Conservation (phyloP, 306 rosid genomes). For the Ammopiptanthus mongolicus region DNA sequence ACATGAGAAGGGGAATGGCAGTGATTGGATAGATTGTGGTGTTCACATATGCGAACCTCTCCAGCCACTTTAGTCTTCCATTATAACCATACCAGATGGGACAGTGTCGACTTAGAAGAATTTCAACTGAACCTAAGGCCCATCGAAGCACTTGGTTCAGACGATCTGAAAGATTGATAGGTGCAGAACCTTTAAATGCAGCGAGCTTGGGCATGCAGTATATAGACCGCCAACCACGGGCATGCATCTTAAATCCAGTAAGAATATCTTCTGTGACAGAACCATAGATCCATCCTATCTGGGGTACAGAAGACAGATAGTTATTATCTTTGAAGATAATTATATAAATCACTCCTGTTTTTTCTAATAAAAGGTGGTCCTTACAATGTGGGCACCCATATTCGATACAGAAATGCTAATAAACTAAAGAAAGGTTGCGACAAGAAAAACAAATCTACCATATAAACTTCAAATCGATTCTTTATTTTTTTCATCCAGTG, state of each 20-base stretch:
- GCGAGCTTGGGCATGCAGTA: constrained; percentile 83
- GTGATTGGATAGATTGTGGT: constrained; percentile 89
- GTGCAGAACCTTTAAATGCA: constrained; percentile 94
- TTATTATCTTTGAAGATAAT: background rate
- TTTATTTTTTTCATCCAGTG: background rate
- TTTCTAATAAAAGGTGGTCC: background rate
- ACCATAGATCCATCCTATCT: constrained; percentile 97
- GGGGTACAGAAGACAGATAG: constrained; percentile 25
- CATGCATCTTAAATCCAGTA: constrained; percentile 95
- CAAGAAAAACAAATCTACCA: background rate
- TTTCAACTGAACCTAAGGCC: constrained; percentile 91
- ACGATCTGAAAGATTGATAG: constrained; percentile 93
- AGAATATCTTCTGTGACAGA: constrained; percentile 96
- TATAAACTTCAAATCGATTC: background rate
- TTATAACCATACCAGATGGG: constrained; percentile 91
- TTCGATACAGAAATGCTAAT: background rate
- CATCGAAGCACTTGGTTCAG: constrained; percentile 94
- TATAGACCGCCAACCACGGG: constrained; percentile 90
- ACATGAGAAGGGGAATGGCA: constrained; percentile 74
- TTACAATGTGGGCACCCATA: background rate
- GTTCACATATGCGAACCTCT: constrained; percentile 74
- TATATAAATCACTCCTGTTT: background rate
- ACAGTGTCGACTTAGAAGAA: constrained; percentile 82
- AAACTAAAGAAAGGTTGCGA: background rate
- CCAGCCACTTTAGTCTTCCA: constrained; percentile 86